phyloP scores from a whole-genome alignment of 208 protist genomes.

The Trypanosoma lewisi region DNA sequence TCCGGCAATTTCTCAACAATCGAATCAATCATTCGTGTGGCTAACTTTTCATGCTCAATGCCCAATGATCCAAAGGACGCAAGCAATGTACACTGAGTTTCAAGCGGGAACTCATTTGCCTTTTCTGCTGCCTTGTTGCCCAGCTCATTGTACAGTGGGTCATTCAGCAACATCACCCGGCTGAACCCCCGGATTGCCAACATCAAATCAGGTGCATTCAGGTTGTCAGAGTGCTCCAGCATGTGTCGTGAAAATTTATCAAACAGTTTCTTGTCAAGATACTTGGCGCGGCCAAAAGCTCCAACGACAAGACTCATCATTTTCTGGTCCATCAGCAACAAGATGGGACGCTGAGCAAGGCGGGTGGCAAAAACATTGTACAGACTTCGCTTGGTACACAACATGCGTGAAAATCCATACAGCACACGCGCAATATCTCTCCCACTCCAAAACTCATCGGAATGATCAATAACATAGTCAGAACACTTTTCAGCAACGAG shows the following conservation, averaged over 20 bases:
- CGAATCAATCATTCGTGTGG: constrained; percentile 27
- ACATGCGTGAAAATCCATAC: constrained; percentile 72
- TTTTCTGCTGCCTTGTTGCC: constrained; percentile 32
- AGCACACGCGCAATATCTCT: constrained; percentile 59
- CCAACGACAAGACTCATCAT: constrained; percentile 46
- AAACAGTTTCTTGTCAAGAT: constrained; percentile 69
- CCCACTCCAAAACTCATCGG: constrained; percentile 62
- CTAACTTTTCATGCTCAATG: constrained; percentile 36
- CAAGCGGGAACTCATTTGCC: constrained; percentile 42
- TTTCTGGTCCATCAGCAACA: constrained; percentile 42
- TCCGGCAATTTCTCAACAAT: constrained; percentile 19
- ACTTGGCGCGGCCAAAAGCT: constrained; percentile 73
- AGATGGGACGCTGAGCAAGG: constrained; percentile 42
- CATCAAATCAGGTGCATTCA: constrained; percentile 59
- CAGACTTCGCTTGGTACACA: constrained; percentile 71
- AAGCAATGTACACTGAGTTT: constrained; percentile 56
- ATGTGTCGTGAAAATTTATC: constrained; percentile 43
- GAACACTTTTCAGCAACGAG: constrained; percentile 55
- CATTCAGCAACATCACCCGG: constrained; percentile 65
- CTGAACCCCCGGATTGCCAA: constrained; percentile 59
- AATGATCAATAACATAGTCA: constrained; percentile 75
- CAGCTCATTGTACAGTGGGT: constrained; percentile 56
- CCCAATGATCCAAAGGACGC: constrained; percentile 55
- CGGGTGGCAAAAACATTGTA: constrained; percentile 66
- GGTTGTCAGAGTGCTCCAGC: constrained; percentile 29